Percentiles rank a stretch among this genome's conserved stretches.
Conservation (phyloP, 805 yeast genomes). For the Saccharomycopsis amapae region DNA sequence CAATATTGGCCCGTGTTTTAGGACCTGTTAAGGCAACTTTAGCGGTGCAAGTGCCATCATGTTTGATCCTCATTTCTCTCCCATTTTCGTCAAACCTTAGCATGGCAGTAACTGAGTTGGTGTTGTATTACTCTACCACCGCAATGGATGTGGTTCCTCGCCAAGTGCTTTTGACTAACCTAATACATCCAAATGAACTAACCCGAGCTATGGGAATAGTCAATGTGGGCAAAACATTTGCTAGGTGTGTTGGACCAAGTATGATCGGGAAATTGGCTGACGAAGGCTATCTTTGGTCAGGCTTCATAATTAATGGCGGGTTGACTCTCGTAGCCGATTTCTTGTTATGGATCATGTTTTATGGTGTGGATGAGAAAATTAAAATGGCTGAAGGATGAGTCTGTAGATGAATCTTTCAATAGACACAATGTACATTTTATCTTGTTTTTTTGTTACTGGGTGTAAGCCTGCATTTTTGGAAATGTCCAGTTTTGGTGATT, state of each 20-base stretch:
- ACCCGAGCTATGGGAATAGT: conserved; percentile 80
- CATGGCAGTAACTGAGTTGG: conserved; percentile 43
- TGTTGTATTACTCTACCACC: conserved; percentile 53
- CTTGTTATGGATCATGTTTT: conserved; percentile 29
- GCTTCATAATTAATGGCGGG: conserved; percentile 46
- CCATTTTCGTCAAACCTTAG: conserved; percentile 33
- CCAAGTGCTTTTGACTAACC: conserved; percentile 66
- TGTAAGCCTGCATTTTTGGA: too few species aligned
- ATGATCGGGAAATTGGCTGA: conserved; percentile 72
- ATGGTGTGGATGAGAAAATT: conserved; percentile 28
- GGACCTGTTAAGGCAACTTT: conserved; percentile 81
- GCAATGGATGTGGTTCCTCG: conserved; percentile 93
- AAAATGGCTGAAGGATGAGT: too few species aligned
- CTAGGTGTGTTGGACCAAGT: conserved; percentile 74
- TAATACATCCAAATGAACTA: conserved; percentile 56
- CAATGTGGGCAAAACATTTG: conserved; percentile 78
- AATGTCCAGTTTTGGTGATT: too few species aligned
- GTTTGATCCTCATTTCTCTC: conserved; percentile 48
- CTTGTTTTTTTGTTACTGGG: too few species aligned
- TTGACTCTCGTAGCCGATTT: conserved; percentile 37
- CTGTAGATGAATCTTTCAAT: neutral
- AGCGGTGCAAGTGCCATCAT: conserved; percentile 72
- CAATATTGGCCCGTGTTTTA: conserved; percentile 50
- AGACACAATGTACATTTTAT: too few species aligned
- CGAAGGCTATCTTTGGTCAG: conserved; percentile 36